A percentile compares a stretch with the other conserved stretches of the same genome.
Conservation (phyloP, 345 rosid genomes). For the Linum tenue region DNA sequence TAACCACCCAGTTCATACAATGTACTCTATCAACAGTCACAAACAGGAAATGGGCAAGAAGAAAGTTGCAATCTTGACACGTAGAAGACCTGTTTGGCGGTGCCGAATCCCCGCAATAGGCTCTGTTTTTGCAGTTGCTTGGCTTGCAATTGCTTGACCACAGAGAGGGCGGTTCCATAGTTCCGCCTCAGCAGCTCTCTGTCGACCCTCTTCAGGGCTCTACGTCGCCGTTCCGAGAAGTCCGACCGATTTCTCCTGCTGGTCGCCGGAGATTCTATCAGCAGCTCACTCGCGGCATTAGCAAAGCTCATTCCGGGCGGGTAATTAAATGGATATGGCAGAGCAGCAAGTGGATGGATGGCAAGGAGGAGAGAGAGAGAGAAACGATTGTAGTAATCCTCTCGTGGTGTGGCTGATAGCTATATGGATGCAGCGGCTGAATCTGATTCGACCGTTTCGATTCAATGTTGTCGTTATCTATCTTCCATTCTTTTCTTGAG, state of each 20-base stretch:
- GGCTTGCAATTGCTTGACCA: constrained; percentile 37
- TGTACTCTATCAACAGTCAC: background rate
- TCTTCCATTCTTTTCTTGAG: too few relatives aligned
- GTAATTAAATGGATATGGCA: too few relatives aligned
- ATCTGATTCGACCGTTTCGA: too few relatives aligned
- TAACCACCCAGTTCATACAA: background rate
- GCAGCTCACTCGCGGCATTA: background rate
- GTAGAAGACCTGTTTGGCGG: constrained; percentile 35
- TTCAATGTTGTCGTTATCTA: too few relatives aligned
- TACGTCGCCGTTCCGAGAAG: constrained; percentile 19
- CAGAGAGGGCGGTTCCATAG: constrained; percentile 31
- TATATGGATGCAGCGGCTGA: too few relatives aligned
- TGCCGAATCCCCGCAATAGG: constrained; percentile 39
- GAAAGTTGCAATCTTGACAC: background rate
- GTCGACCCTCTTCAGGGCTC: constrained; percentile 33
- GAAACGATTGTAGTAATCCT: too few relatives aligned
- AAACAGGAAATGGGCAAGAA: background rate
- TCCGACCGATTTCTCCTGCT: constrained; percentile 1
- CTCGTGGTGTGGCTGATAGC: too few relatives aligned
- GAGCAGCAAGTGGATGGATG: too few relatives aligned
- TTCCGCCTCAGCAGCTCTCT: constrained; percentile 38
- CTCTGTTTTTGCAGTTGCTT: constrained; percentile 19
- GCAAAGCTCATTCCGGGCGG: constrained; percentile 11
- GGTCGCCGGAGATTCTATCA: constrained; percentile 4
- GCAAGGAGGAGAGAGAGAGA: too few relatives aligned